Evolutionary conservation across 805 yeast species (phyloP).

Genomic region (Starmerella powellii): DNA sequence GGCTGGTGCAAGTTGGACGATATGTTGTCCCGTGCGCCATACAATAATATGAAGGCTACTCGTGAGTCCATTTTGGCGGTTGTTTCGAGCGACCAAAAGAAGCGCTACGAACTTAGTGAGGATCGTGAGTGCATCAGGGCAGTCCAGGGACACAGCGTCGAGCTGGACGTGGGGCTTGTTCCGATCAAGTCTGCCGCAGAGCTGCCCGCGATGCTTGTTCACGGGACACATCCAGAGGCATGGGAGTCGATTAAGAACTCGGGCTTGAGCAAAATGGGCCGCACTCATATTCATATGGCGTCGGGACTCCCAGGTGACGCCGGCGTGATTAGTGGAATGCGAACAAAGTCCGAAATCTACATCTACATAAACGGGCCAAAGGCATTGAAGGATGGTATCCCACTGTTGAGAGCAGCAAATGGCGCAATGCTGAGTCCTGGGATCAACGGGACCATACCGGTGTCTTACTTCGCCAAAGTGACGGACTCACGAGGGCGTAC

Average conservation of each 20-base stretch:
- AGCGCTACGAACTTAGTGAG: constrained; percentile 46
- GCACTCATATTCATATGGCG: constrained; percentile 84
- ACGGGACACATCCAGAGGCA: constrained; percentile 57
- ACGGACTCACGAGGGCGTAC: constrained; percentile 26
- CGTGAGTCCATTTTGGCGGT: constrained; percentile 46
- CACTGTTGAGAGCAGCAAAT: constrained; percentile 54
- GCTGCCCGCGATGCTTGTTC: constrained; percentile 51
- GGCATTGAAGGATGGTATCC: constrained; percentile 36
- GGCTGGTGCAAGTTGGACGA: constrained; percentile 54
- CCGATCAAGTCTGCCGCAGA: constrained; percentile 30
- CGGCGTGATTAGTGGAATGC: constrained; percentile 59
- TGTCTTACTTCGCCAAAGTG: constrained; percentile 35
- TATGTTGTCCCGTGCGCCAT: constrained; percentile 44
- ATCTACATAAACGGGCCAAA: constrained; percentile 50
- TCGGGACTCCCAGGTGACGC: constrained; percentile 39
- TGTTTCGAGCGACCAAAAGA: constrained; percentile 56
- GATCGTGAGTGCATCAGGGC: constrained; percentile 51
- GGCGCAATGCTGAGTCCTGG: constrained; percentile 65
- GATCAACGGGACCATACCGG: constrained; percentile 41
- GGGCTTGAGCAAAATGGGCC: constrained; percentile 53
- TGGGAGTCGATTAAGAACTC: constrained; percentile 40
- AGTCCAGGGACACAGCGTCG: constrained; percentile 80
- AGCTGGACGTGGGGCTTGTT: constrained; percentile 34
- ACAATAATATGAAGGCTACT: constrained; percentile 46
- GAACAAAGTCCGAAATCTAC: constrained; percentile 43